Base-by-base conservation (phyloP, 495 filamentous ascomycete species). In the Trichoderma gamsii region DNA sequence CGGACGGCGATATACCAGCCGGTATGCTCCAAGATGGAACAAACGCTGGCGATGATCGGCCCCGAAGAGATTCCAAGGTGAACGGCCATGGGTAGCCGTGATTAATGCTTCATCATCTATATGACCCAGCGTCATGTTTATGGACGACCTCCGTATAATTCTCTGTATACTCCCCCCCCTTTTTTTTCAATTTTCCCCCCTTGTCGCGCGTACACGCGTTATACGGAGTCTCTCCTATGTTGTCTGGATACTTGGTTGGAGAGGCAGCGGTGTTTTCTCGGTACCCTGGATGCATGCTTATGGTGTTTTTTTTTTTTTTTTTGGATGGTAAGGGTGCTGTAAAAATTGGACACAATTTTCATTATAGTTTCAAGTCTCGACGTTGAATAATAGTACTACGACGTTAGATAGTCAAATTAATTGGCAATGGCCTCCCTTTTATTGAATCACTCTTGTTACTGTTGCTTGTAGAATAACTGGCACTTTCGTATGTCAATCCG, bases 61-160 rank as follows among this genome's bases (percentile, higher is more conserved):
- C 78, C 25, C 71, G 74, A 0, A 80, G 76, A 67, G 72, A 72
- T 61, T 64, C 71, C 13, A 78, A 78, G 66, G 74, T 67, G 27
- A 67, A 67, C 27, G 65, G 65, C 52, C 52, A 23, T 32, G 23
- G 52, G 8, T 15, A 32, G 52, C 15, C 6, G 49, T 61, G 52
- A n/a, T n/a, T n/a, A n/a, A 12, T 61, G 49, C 21, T 21, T 21
- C 52, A 29, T 61, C 52, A 61, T 9, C 23, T 29, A 23, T 12
- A 27, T 61, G 52, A 23, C 23, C 25, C 52, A 32, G 21, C 52
- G 25, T 61, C 52, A 61, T 61, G 0, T 46, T 29, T 61, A 29
- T 61, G 52, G 25, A 61, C 11, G 25, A 7, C 23, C 25, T 29
- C 25, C 52, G 52, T 61, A 61, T 61, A 27, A 27, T 61, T 61